Evolutionary conservation across 208 protist species (phyloP).

Genomic region (Wallacemonas sp.): DNA sequence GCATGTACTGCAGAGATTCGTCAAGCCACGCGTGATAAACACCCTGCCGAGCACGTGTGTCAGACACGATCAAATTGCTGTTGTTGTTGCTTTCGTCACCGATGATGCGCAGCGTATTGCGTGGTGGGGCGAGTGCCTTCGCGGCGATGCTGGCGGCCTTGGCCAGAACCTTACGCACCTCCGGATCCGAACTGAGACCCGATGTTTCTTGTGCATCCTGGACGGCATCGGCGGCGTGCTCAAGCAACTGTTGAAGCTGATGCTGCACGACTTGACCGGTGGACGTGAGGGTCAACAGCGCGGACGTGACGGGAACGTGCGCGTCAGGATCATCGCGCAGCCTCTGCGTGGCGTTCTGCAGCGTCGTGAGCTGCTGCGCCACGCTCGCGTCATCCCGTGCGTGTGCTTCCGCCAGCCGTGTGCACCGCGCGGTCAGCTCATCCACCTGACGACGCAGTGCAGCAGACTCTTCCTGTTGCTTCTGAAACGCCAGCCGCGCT

Average conservation of each 20-base stretch:
- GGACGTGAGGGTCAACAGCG: neutral
- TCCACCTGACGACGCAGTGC: constrained; percentile 13
- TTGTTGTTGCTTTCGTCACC: too few relatives aligned
- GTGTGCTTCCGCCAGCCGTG: neutral
- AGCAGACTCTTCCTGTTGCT: constrained; percentile 17
- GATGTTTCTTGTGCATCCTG: neutral
- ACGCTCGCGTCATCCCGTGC: constrained; percentile 2
- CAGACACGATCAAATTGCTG: too few relatives aligned
- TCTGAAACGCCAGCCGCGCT: neutral
- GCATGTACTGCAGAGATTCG: neutral
- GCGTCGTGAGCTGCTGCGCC: constrained; percentile 2
- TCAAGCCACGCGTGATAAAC: constrained; percentile 1
- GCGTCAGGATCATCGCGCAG: neutral
- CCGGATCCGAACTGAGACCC: neutral
- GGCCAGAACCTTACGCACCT: neutral
- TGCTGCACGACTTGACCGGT: neutral
- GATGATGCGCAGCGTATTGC: too few relatives aligned
- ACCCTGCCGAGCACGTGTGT: neutral
- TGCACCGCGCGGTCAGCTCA: neutral
- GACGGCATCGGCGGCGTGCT: neutral
- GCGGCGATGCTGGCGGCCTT: neutral
- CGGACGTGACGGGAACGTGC: neutral
- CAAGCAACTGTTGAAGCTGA: constrained; percentile 7
- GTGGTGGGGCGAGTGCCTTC: neutral
- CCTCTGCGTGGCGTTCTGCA: neutral